Evolutionary conservation across 2,329 filamentous ascomycete genomes (phyloP).

Genomic region (Fusarium sp.): DNA sequence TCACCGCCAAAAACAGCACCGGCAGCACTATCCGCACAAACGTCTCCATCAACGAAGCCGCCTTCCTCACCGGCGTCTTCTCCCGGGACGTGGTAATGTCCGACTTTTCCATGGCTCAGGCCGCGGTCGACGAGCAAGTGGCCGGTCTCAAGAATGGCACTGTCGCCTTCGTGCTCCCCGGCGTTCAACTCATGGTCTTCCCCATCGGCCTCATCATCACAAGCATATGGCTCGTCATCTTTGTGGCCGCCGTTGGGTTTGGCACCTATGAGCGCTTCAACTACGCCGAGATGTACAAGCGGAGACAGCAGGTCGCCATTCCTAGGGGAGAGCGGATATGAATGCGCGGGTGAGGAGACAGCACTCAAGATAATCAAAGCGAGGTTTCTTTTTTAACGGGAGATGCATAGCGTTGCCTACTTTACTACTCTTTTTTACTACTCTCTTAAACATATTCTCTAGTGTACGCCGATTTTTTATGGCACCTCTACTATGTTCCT

Average conservation of each 20-base stretch:
- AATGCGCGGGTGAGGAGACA: slow-evolving; percentile 2
- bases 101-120: slow-evolving; percentile 63
- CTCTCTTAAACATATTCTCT: slow-evolving; percentile 37
- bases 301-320: slow-evolving; percentile 47
- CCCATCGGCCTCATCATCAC: slow-evolving; percentile 80
- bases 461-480: slow-evolving; percentile 37
- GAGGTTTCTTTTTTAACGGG: slow-evolving; percentile 32
- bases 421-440: slow-evolving; percentile 22
- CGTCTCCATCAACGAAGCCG: slow-evolving; percentile 79
- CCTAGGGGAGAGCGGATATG: slow-evolving; percentile 34
- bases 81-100: slow-evolving; percentile 70
- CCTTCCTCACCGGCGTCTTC: slow-evolving; percentile 81
- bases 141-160: slow-evolving; percentile 65
- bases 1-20: slow-evolving; percentile 69
- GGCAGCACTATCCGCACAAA: slow-evolving; percentile 72
- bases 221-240: slow-evolving; percentile 72
- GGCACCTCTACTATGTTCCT: slow-evolving; percentile 36
- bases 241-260: slow-evolving; percentile 71
- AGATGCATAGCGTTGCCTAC: slow-evolving; percentile 41
- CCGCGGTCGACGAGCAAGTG: slow-evolving; percentile 65
- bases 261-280: slow-evolving; percentile 78
- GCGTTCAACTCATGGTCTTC: slow-evolving; percentile 77
- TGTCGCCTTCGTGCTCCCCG: slow-evolving; percentile 78
- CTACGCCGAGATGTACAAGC: slow-evolving; percentile 75
- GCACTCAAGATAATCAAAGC: slow-evolving; percentile 25